Conservation (phyloP, 257 asterid species). For the Mitragyna speciosa region DNA sequence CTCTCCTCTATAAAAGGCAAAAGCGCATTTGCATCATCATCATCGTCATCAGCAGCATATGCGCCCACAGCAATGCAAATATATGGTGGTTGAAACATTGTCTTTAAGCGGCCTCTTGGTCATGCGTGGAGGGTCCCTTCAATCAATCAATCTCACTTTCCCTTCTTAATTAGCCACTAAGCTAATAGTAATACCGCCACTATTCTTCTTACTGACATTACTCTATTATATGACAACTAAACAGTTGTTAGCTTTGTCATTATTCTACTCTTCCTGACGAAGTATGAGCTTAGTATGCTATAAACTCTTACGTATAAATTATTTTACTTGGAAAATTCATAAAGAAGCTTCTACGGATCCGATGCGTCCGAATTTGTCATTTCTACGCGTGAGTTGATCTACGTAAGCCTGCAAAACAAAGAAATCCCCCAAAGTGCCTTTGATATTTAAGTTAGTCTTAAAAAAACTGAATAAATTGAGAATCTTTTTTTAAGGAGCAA, state of each 20-base stretch:
- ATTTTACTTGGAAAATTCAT: too few relatives aligned
- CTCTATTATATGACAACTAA: too few relatives aligned
- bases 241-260: not conserved
- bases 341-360: too few relatives aligned
- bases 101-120: slow-evolving; percentile 10
- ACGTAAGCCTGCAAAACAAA: too few relatives aligned
- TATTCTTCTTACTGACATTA: too few relatives aligned
- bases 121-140: slow-evolving; percentile 4
- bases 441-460: too few relatives aligned
- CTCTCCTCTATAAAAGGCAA: not conserved
- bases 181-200: not conserved
- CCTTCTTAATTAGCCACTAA: not conserved
- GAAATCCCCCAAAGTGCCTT: too few relatives aligned
- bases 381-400: too few relatives aligned
- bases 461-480: too few relatives aligned
- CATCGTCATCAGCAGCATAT: not conserved
- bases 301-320: too few relatives aligned
- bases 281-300: not conserved
- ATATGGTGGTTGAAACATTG: slow-evolving; percentile 8
- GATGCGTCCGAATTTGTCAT: too few relatives aligned
- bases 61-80: not conserved
- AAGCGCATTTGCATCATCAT: not conserved
- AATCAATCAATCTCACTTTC: not conserved
- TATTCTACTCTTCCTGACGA: not conserved
- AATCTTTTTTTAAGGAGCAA: too few relatives aligned